A percentile compares a stretch with the other conserved stretches of the same genome.
Evolutionary conservation across 495 filamentous ascomycete genomes (phyloP).

Genomic region (Chaetomidium leptoderma): DNA sequence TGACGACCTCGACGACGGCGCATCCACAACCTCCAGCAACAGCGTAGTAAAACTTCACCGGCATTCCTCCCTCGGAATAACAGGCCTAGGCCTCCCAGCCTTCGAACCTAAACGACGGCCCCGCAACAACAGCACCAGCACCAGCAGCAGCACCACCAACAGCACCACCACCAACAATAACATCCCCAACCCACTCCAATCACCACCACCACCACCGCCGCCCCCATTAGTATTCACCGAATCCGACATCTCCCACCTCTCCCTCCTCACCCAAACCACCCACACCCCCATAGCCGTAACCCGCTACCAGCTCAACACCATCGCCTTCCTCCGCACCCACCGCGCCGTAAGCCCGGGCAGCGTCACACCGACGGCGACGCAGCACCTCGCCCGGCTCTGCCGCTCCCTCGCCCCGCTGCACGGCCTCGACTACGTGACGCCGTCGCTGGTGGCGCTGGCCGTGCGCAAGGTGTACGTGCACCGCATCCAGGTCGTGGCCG

Average conservation of each 20-base stretch:
- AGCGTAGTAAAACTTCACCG: slow-evolving; percentile 30
- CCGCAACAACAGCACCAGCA: slow-evolving; percentile 6
- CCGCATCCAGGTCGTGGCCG: slow-evolving; percentile 61
- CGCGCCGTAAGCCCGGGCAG: slow-evolving; percentile 70
- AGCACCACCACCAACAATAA: background rate
- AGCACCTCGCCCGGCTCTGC: slow-evolving; percentile 64
- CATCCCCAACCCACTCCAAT: background rate
- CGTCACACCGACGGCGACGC: slow-evolving; percentile 69
- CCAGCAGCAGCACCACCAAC: slow-evolving; percentile 3
- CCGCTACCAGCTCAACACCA: slow-evolving; percentile 79
- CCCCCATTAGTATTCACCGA: slow-evolving; percentile 33
- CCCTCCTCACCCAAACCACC: slow-evolving; percentile 30
- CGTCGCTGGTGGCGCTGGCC: slow-evolving; percentile 76
- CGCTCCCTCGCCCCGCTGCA: slow-evolving; percentile 78
- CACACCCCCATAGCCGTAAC: slow-evolving; percentile 56
- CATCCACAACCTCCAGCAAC: slow-evolving; percentile 28
- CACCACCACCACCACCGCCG: background rate
- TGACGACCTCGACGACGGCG: slow-evolving; percentile 26
- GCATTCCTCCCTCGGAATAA: background rate
- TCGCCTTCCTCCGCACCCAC: slow-evolving; percentile 79
- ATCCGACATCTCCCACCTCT: slow-evolving; percentile 37
- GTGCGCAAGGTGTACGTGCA: slow-evolving; percentile 87
- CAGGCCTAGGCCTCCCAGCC: background rate
- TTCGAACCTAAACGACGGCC: background rate
- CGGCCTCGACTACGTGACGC: slow-evolving; percentile 73